Evolutionary conservation across 805 yeast species (phyloP), one percentile per base, ranked within the genome.

Genomic region (Ascoidea rubescens): DNA sequence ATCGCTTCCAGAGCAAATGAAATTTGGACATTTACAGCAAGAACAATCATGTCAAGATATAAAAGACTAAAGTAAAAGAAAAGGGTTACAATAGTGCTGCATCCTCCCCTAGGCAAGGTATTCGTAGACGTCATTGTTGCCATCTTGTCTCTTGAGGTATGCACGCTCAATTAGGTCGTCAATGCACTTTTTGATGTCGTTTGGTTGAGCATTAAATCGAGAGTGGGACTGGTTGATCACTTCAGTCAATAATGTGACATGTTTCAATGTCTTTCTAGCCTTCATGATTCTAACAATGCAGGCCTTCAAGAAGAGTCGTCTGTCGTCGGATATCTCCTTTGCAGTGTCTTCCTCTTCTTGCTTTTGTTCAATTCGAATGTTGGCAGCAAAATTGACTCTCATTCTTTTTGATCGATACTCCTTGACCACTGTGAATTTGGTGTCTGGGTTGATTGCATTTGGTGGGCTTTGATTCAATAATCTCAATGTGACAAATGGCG

Each of bases 221-320:
- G 79, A 72, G 57, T 81, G 82, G 4, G 96, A 80, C 64, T 88
- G 96, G 55, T 87, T 84, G 60, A 87, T 82, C 46, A 90, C 91
- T 65, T 91, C 98, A 59, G 84, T 87, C 46, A 89, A 82, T 60
- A 91, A 74, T 52, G 81, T 82, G 49, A 82, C 84, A 64, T 90
- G 97, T 57, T 79, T 79, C 60, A 87, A 71, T 47, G 73, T 74
- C 65, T 89, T 86, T 62, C 96, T 77, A 1, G 96, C 90, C 71
- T 91, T 91, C 98, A 91, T 93, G 62, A 91, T 87, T 61, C 99
- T 78, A 45, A 91, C 98, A 67, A 93, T 88, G 62, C 96, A 87
- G 1, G 98, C 96, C 62, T 88, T 87, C 60, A 93, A 72, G 68
- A 82, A 83, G 62, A 85, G 80, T 67, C 84, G 84, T 63, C 96